Evolutionary conservation across 345 rosid genomes (phyloP).

Genomic region (Mallotus nudiflorus): DNA sequence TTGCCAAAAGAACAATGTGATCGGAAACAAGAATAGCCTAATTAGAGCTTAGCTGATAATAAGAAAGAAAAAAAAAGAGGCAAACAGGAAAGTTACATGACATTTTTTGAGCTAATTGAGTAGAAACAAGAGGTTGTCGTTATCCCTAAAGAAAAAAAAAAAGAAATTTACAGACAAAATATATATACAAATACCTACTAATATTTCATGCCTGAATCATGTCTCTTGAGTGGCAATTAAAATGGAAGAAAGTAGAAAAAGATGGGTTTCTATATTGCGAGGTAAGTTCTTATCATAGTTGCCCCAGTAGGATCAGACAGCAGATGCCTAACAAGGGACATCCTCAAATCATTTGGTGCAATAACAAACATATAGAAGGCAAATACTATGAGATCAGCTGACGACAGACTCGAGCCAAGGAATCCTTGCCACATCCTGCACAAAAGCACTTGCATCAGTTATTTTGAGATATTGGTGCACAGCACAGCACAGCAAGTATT

Average conservation of each 20-base stretch:
- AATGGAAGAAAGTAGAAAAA: background rate
- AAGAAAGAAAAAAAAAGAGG: too few species aligned
- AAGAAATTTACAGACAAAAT: conserved; percentile 2
- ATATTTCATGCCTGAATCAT: background rate
- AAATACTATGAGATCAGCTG: conserved; percentile 75
- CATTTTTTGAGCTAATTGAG: too few species aligned
- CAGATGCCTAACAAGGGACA: conserved; percentile 73
- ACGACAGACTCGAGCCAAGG: conserved; percentile 84
- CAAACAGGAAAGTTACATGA: too few species aligned
- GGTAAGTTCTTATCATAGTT: conserved; percentile 86
- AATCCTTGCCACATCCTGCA: conserved; percentile 97
- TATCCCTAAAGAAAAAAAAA: too few species aligned
- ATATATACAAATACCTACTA: conserved; percentile 19
- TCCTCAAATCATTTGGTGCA: conserved; percentile 77
- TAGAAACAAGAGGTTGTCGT: too few species aligned
- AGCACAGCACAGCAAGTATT: conserved; percentile 3
- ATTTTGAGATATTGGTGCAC: background rate
- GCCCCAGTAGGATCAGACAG: conserved; percentile 89
- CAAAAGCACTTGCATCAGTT: conserved; percentile 1
- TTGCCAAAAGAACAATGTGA: too few species aligned
- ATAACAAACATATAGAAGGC: conserved; percentile 80
- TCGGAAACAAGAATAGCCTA: too few species aligned
- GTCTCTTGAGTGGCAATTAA: background rate
- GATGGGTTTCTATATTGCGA: conserved; percentile 32
- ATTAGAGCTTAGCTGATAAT: too few species aligned